Conservation (phyloP, 805 yeast species). For the Saccharomyces eubayanus region DNA sequence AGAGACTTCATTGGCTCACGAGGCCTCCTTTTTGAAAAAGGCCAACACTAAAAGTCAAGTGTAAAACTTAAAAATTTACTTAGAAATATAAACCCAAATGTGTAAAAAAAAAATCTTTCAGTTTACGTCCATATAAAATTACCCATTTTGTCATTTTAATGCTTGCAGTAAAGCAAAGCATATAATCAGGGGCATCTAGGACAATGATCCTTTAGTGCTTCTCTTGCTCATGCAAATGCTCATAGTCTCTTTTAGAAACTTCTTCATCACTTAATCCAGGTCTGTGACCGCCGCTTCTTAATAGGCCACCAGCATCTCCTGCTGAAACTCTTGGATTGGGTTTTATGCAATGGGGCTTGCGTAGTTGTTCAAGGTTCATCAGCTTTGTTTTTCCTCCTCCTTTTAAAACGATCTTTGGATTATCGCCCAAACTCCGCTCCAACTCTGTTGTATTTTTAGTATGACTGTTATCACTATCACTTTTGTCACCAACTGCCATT, state of each 20-base stretch:
- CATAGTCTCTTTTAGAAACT: background rate
- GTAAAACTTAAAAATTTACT: background rate
- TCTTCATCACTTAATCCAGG: constrained; percentile 7
- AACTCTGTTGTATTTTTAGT: background rate
- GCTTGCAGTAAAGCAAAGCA: background rate
- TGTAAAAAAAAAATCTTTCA: background rate
- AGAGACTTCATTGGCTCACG: background rate
- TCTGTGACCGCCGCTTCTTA: constrained; percentile 20
- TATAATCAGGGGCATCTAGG: background rate
- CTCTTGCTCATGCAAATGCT: background rate
- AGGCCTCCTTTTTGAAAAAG: background rate
- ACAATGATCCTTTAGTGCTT: background rate
- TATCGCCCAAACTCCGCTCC: background rate
- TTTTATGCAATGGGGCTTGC: constrained; percentile 20
- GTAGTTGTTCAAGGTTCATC: constrained; percentile 16
- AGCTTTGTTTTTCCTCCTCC: constrained; percentile 19
- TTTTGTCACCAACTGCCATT: background rate
- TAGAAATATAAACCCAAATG: background rate
- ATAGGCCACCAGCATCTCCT: constrained; percentile 15
- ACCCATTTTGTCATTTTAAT: background rate
- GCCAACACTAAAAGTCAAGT: background rate
- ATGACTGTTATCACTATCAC: background rate
- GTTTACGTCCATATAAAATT: background rate
- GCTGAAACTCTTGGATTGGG: constrained; percentile 2
- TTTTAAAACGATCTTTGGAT: constrained; percentile 10